These are phyloP conservation scores for Rhexocercosporidium sp. DNA, from an alignment of 2,329 filamentous ascomycete genomes.

Conservation along the genomic window DNA sequence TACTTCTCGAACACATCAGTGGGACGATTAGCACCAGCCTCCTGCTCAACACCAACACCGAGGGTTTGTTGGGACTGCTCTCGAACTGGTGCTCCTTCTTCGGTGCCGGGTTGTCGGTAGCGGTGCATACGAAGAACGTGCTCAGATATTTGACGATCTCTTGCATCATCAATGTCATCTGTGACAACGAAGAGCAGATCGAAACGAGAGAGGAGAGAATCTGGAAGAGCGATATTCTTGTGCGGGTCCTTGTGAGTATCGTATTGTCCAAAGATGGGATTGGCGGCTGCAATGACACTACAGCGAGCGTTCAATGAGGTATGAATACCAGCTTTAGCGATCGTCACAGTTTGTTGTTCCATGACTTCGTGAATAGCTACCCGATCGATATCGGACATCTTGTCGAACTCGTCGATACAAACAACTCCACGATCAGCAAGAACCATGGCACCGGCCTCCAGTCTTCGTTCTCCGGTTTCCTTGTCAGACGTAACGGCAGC, in stretches of 20 bases:
- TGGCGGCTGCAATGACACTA: slow-evolving; percentile 94
- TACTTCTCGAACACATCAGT: slow-evolving; percentile 97
- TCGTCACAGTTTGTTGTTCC: slow-evolving; percentile 99
- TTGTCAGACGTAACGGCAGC: slow-evolving; percentile 96
- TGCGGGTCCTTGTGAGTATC: slow-evolving; percentile 98
- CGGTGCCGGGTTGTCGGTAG: slow-evolving; percentile 88
- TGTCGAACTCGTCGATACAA: slow-evolving; percentile 99
- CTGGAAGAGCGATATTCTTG: slow-evolving; percentile 96
- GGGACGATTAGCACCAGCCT: slow-evolving; percentile 72
- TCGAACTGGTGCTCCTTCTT: slow-evolving; percentile 92
- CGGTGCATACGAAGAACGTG: slow-evolving; percentile 97
- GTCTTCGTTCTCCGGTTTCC: slow-evolving; percentile 90
- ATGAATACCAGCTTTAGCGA: slow-evolving; percentile 97
- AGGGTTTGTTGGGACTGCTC: slow-evolving; percentile 85
- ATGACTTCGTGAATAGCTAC: slow-evolving; percentile 99
- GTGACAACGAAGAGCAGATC: slow-evolving; percentile 97
- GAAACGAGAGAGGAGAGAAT: slow-evolving; percentile 96
- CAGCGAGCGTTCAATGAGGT: slow-evolving; percentile 96
- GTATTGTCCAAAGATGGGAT: slow-evolving; percentile 98
- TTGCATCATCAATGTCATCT: slow-evolving; percentile 94
- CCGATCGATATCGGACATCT: slow-evolving; percentile 98
- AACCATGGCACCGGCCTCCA: slow-evolving; percentile 99
- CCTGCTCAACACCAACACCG: slow-evolving; percentile 83
- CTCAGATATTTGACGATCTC: slow-evolving; percentile 90
- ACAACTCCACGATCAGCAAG: slow-evolving; percentile 96